phyloP scores from a whole-genome alignment of 306 rosid genomes.

The Gastrolobium bilobum region DNA sequence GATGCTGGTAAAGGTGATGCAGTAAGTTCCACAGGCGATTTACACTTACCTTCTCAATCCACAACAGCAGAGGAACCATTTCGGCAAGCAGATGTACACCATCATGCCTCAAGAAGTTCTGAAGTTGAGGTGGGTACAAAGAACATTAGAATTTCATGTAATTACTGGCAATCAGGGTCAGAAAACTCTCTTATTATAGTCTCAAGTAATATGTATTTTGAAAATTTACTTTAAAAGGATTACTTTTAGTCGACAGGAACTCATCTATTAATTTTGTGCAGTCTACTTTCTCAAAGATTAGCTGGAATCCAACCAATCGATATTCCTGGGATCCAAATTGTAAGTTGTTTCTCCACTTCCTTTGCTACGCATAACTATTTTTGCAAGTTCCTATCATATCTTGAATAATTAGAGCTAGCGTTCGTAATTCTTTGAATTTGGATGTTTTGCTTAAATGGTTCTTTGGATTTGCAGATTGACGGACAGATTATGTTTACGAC shows the following conservation, averaged over 20 bases:
- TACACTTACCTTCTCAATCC: conserved; percentile 60
- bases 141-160: conserved; percentile 53
- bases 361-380: background rate
- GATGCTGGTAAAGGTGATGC: conserved; percentile 85
- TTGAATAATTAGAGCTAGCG: background rate
- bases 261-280: conserved; percentile 49
- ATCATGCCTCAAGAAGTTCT: conserved; percentile 56
- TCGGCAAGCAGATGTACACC: conserved; percentile 51
- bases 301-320: conserved; percentile 68
- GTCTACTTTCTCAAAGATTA: conserved; percentile 62
- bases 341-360: conserved; percentile 46
- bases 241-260: conserved; percentile 6
- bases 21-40: conserved; percentile 75
- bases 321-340: conserved; percentile 65
- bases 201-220: conserved; percentile 26
- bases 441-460: conserved; percentile 32
- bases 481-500: conserved; percentile 65
- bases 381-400: conserved; percentile 11
- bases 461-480: conserved; percentile 71
- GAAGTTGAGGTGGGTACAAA: conserved; percentile 60
- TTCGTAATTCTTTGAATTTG: conserved; percentile 34
- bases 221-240: background rate
- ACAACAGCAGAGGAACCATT: conserved; percentile 60
- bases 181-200: conserved; percentile 47
- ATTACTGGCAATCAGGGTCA: conserved; percentile 52